Evolutionary conservation across 192 early-diverging fungal genomes (phyloP), one percentile per base, ranked within the genome.

Genomic region (Rhizophagus clarus): DNA sequence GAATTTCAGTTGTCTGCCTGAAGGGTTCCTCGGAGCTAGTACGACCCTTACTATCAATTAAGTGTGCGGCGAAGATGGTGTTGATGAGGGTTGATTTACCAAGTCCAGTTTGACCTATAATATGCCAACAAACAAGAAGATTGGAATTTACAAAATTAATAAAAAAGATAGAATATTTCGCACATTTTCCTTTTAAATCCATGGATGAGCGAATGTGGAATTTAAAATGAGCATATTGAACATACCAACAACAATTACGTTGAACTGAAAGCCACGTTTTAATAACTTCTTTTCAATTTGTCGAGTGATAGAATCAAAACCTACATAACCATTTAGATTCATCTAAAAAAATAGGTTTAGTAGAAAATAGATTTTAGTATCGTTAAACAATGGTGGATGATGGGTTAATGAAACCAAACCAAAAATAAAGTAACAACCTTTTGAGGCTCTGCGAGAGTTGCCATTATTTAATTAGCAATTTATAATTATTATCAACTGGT

Each of bases 51-150:
- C 91, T 94, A 76, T 99, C 96, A 80, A 97, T 93, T 73, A 99
- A 88, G 80, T 99, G 97, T 31, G 96, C 91, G 64, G 97, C 93
- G 87, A 98, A 99, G 79, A 98, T 91, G 84, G 97, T 99, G 91
- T 99, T 99, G 86, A 98, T 92, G 79, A 99, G 90, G 60, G 98
- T 99, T 77, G 95, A 95, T 90, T 99, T 99, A 86, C 98, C 98
- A 81, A 98, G 89, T 24, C 98, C 98, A 61, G 96, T 94, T 87
- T 96, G 95, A 76, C 97, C 97, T 95, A 73, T 66, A 66, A 24
- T 28, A 82, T 60, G 80, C 4, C 79, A 67, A 37, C 8, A 26
- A 40, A 61, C 9, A 34, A 63, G 34, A 62, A 32, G 71, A 42
- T 22, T 28, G 74, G 56, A 79, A 40, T 61, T n/a, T 9, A 29